Conservation (phyloP, 371 early-diverging fungal genomes). For the Mortierella sp. region DNA sequence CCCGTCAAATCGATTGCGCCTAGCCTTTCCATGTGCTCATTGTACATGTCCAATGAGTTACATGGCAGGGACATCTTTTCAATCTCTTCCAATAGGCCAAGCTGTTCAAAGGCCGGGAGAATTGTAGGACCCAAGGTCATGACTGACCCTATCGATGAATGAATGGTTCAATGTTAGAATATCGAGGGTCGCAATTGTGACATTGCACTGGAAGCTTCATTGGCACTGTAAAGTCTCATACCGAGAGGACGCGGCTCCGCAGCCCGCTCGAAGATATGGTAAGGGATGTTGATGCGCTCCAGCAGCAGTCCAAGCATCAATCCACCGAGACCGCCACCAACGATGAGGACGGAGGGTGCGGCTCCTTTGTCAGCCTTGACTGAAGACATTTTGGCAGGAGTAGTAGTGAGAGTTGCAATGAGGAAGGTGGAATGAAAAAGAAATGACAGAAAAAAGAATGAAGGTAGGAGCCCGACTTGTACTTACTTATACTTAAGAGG, state of each 20-base stretch:
- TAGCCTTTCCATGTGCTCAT: background rate
- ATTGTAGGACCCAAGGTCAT: slow-evolving; percentile 12
- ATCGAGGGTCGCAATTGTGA: no score
- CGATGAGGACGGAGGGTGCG: slow-evolving; percentile 2
- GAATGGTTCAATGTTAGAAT: no score
- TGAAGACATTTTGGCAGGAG: no score
- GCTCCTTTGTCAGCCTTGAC: no score
- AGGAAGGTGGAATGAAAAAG: no score
- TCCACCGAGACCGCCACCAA: slow-evolving; percentile 16
- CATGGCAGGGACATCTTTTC: background rate
- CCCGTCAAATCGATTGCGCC: background rate
- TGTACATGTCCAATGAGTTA: background rate
- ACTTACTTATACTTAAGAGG: no score
- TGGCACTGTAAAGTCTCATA: background rate
- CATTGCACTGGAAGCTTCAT: no score
- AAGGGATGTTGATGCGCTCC: slow-evolving; percentile 6
- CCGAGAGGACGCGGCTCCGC: slow-evolving; percentile 3
- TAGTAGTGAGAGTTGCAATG: no score
- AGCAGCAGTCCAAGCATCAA: slow-evolving; percentile 4
- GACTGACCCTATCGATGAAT: slow-evolving; percentile 1
- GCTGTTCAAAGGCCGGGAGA: slow-evolving; percentile 22
- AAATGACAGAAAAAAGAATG: no score
- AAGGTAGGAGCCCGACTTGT: no score
- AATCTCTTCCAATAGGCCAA: slow-evolving; percentile 17
- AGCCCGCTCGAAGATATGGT: slow-evolving; percentile 14